Evolutionary conservation across 75 land plant genomes (phyloP), one percentile per base, ranked within the genome.

Genomic region (Cunninghamia lanceolata): DNA sequence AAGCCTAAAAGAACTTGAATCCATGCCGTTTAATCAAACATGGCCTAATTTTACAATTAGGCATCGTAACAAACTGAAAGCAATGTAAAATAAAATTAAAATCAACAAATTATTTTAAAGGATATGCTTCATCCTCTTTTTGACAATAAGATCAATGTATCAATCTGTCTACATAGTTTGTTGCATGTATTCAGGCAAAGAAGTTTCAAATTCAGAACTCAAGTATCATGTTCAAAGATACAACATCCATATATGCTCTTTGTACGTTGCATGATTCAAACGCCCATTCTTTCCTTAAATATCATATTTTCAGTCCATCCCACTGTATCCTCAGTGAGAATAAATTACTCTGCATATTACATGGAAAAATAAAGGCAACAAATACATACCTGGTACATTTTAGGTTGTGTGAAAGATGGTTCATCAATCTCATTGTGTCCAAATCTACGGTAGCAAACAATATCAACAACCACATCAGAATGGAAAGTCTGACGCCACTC

Each of bases 361-460:
- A 4, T 43, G 46, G 9, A 43, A 19, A 40, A n/a, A 53, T 8
- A 50, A 83, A 35, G 21, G 21, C 45, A 38, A 21, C 59, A 59
- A 36, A 77, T 39, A 81, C n/a, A 85, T 39, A 96, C 99, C 98
- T 95, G 85, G 83, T 97, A 97, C 99, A 97, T 97, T 88, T 93
- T 95, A 46, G 99, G 99, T 83, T 97, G 99, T 38, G 99, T 97
- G 88, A 96, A 97, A 39, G 91, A 91, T 71, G 99, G 99, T 86
- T 98, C 99, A 86, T 98, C 99, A 85, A 96, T 96, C 84, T 98
- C 99, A 94, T 98, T 98, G 89, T 98, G 99, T n/a, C 99, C 99
- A 89, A 95, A 96, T 13, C 99, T 88, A 54, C 99, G 91, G 78
- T 96, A 98, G 78, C 99, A 98, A 28, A 98, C 99, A 40, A 96